A percentile compares a stretch with the other conserved stretches of the same genome.
Conservation (phyloP, 257 asterid genomes). For the Paulownia fortunei region DNA sequence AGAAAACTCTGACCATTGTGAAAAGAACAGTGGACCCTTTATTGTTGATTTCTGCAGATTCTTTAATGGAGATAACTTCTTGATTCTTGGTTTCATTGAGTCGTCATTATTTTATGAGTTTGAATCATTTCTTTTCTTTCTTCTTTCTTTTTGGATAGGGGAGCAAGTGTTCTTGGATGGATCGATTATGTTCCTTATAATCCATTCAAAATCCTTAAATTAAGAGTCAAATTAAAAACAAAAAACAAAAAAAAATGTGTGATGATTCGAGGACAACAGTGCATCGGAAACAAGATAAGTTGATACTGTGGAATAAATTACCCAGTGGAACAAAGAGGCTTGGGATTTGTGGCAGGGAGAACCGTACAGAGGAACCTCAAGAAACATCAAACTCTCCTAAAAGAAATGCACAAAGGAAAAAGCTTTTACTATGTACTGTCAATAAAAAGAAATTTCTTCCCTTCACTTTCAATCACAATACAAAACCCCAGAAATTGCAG, state of each 20-base stretch:
- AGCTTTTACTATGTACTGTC: conserved; percentile 43
- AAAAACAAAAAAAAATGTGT: too few species aligned
- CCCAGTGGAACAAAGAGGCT: background rate
- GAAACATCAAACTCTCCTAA: conserved; percentile 18
- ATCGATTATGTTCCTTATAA: too few species aligned
- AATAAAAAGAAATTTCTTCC: conserved; percentile 21
- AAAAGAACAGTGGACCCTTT: background rate
- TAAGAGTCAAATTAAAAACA: too few species aligned
- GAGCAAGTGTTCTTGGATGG: background rate
- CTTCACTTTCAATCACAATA: conserved; percentile 44
- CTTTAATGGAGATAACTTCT: background rate
- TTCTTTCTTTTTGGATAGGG: too few species aligned
- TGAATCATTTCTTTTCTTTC: background rate
- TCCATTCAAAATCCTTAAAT: too few species aligned
- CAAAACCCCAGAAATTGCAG: conserved; percentile 46
- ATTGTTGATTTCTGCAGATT: background rate
- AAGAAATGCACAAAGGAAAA: conserved; percentile 40
- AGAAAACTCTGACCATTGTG: too few species aligned
- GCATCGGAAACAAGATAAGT: background rate
- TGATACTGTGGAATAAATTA: background rate
- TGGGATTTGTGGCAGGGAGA: background rate
- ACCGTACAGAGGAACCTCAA: background rate
- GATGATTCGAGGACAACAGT: background rate
- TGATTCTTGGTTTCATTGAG: background rate
- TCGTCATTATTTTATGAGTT: background rate